Conservation (phyloP, 2,329 filamentous ascomycete species). For the Alternaria sp. region DNA sequence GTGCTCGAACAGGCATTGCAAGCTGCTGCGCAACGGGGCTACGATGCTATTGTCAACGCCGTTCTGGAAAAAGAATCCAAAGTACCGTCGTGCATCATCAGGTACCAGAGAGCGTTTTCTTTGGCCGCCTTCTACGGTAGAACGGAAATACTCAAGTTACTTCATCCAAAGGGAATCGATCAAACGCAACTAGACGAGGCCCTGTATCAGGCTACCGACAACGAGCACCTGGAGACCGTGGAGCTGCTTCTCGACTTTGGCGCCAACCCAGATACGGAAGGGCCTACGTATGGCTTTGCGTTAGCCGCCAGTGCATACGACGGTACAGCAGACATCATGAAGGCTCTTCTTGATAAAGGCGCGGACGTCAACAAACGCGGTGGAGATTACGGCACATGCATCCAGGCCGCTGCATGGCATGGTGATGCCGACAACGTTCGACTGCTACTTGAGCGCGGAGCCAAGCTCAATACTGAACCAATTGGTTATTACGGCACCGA, state of each 20-base stretch:
- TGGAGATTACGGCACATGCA: constrained; percentile 28
- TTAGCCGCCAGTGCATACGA: constrained; percentile 29
- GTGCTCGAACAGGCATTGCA: constrained; percentile 29
- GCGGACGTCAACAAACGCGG: constrained; percentile 31
- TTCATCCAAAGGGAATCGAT: constrained; percentile 15
- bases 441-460: constrained; percentile 29
- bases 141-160: constrained; percentile 20
- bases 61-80: constrained; percentile 19
- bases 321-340: constrained; percentile 26
- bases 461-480: constrained; percentile 25
- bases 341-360: constrained; percentile 21
- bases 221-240: constrained; percentile 27
- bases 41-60: constrained; percentile 19
- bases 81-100: constrained; percentile 4
- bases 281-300: constrained; percentile 27
- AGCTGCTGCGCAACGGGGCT: constrained; percentile 27
- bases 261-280: constrained; percentile 29
- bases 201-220: constrained; percentile 26
- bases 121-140: constrained; percentile 27
- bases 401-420: constrained; percentile 24
- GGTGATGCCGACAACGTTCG: constrained; percentile 28
- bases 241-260: constrained; percentile 27
- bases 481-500: constrained; percentile 27
- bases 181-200: constrained; percentile 23
- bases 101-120: constrained; percentile 28